Percentiles rank a stretch among this genome's conserved stretches.
Evolutionary conservation across 2,329 filamentous ascomycete genomes (phyloP).

Genomic region (Leptographium lundbergii): DNA sequence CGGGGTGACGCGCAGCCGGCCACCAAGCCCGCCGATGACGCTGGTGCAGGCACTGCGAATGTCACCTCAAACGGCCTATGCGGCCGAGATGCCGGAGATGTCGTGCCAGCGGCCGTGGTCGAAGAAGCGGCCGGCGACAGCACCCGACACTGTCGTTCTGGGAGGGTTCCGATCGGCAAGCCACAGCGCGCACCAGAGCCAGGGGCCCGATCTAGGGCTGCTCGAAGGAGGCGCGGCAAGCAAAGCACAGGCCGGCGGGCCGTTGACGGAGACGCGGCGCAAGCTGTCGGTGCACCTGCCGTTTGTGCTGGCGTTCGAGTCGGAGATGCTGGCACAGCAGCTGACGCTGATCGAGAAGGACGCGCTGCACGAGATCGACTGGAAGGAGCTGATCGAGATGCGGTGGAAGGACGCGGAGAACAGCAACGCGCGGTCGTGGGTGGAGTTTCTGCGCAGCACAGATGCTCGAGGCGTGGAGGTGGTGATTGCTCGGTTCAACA

Average conservation of each 20-base stretch:
- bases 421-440: conserved; percentile 61
- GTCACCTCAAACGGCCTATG: conserved; percentile 22
- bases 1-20: conserved; percentile 11
- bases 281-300: conserved; percentile 52
- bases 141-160: background rate
- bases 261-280: conserved; percentile 11
- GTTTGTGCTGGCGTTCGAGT: conserved; percentile 72
- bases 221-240: conserved; percentile 12
- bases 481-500: conserved; percentile 75
- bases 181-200: background rate
- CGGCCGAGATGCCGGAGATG: conserved; percentile 22
- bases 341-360: conserved; percentile 81
- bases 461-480: conserved; percentile 69
- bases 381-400: conserved; percentile 77
- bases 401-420: conserved; percentile 61
- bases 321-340: conserved; percentile 65
- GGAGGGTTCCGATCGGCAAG: background rate
- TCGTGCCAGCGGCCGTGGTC: conserved; percentile 11
- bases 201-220: background rate
- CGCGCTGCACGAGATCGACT: conserved; percentile 74
- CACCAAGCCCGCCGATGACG: conserved; percentile 34
- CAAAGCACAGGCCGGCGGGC: conserved; percentile 19
- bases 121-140: background rate
- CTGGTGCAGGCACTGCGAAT: conserved; percentile 33
- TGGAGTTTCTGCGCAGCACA: conserved; percentile 62